Conservation (phyloP, 257 asterid genomes). For the Eustoma russellianum region DNA sequence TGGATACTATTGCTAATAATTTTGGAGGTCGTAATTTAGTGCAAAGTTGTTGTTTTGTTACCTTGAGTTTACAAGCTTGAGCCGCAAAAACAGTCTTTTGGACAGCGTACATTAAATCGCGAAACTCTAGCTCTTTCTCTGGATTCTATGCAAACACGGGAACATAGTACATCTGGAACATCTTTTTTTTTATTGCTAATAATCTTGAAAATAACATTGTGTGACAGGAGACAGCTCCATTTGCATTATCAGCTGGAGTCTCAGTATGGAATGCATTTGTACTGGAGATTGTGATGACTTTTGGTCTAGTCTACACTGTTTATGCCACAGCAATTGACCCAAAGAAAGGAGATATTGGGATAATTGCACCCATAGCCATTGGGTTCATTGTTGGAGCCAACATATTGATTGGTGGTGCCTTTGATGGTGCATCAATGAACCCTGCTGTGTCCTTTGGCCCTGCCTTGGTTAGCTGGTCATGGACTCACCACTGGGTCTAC, state of each 20-base stretch:
- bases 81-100: no score
- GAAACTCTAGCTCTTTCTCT: no score
- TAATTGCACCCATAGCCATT: conserved; percentile 57
- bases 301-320: conserved; percentile 71
- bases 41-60: no score
- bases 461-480: conserved; percentile 46
- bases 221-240: conserved; percentile 15
- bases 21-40: no score
- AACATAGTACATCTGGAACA: no score
- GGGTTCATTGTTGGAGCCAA: conserved; percentile 71
- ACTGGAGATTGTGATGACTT: conserved; percentile 68
- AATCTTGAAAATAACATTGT: no score
- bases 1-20: no score
- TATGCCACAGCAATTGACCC: conserved; percentile 76
- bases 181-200: no score
- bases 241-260: conserved; percentile 26
- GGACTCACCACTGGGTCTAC: conserved; percentile 64
- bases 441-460: conserved; percentile 81
- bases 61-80: no score
- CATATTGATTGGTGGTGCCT: conserved; percentile 62
- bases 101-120: no score
- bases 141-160: no score
- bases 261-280: conserved; percentile 50
- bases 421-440: conserved; percentile 81
- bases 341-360: conserved; percentile 55